phyloP scores from a whole-genome alignment of 805 yeast species.

The Metschnikowia lochheadii region DNA sequence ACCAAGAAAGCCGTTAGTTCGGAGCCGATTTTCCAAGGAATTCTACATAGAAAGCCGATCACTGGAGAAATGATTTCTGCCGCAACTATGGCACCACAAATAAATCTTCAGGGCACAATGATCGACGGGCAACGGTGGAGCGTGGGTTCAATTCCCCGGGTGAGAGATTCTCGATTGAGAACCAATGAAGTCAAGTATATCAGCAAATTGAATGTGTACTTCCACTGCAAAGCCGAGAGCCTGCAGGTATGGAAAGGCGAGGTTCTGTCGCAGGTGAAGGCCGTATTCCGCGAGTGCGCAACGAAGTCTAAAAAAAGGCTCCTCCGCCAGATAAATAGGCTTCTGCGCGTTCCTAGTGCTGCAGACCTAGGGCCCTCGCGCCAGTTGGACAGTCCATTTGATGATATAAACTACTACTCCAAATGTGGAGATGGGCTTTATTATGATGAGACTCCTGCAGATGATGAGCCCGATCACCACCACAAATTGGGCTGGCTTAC shows the following conservation, averaged over 20 bases:
- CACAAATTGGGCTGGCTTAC: conserved; percentile 65
- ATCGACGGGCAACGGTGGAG: conserved; percentile 17
- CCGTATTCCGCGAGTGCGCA: conserved; percentile 41
- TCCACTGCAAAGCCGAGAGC: conserved; percentile 30
- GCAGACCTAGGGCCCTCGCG: neutral
- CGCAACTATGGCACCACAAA: conserved; percentile 7
- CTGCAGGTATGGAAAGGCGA: conserved; percentile 5
- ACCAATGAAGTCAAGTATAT: conserved; percentile 23
- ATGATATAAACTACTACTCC: conserved; percentile 29
- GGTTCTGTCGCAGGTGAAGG: conserved; percentile 29
- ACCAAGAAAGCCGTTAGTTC: too few species aligned
- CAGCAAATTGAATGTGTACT: conserved; percentile 34
- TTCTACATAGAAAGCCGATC: conserved; percentile 5
- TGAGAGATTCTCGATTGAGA: conserved; percentile 17
- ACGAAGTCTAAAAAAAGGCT: conserved; percentile 35
- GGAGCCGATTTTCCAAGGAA: neutral
- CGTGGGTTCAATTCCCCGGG: conserved; percentile 44
- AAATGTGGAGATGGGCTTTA: conserved; percentile 55
- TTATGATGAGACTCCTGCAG: conserved; percentile 41
- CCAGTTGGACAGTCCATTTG: conserved; percentile 7
- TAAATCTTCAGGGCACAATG: conserved; percentile 6
- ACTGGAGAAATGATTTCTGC: conserved; percentile 8
- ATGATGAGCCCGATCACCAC: conserved; percentile 55
- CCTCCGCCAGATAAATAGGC: conserved; percentile 30
- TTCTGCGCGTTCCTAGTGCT: conserved; percentile 9